phyloP scores from a whole-genome alignment of 2,329 filamentous ascomycete genomes.

The Coniella vitis region DNA sequence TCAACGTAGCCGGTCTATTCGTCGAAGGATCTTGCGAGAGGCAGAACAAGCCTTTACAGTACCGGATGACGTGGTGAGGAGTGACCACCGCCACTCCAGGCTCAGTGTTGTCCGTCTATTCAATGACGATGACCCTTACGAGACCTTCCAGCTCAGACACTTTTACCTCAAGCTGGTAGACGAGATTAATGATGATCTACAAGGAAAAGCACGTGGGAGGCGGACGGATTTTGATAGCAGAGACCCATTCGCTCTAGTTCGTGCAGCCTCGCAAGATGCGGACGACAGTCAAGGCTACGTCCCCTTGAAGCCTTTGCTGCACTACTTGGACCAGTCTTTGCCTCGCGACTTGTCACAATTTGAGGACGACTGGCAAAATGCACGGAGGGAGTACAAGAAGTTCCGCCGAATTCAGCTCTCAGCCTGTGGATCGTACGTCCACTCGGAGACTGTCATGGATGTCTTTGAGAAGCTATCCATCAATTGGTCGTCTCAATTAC shows the following conservation, averaged over 20 bases:
- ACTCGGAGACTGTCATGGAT: background rate
- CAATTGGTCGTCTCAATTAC: conserved; percentile 12
- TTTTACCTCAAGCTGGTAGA: conserved; percentile 5
- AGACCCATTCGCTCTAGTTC: background rate
- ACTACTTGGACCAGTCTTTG: conserved; percentile 2
- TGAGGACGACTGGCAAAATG: background rate
- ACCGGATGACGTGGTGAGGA: conserved; percentile 1
- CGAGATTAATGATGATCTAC: conserved; percentile 8
- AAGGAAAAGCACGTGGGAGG: background rate
- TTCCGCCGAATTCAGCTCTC: conserved; percentile 1
- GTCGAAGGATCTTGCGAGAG: conserved; percentile 8
- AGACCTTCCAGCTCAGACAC: conserved; percentile 3
- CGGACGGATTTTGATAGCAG: background rate
- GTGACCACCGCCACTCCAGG: background rate
- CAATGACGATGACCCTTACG: background rate
- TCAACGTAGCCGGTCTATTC: background rate
- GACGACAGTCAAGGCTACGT: background rate
- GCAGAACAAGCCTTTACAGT: conserved; percentile 6
- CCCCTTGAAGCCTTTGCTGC: conserved; percentile 10
- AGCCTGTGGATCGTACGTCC: background rate
- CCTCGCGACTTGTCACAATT: conserved; percentile 6
- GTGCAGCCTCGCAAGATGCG: background rate
- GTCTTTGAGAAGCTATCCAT: conserved; percentile 12
- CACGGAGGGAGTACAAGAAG: background rate
- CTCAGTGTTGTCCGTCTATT: background rate